Conservation (phyloP, 1,139 yeast genomes). For the Debaryomyces subglobosus region DNA sequence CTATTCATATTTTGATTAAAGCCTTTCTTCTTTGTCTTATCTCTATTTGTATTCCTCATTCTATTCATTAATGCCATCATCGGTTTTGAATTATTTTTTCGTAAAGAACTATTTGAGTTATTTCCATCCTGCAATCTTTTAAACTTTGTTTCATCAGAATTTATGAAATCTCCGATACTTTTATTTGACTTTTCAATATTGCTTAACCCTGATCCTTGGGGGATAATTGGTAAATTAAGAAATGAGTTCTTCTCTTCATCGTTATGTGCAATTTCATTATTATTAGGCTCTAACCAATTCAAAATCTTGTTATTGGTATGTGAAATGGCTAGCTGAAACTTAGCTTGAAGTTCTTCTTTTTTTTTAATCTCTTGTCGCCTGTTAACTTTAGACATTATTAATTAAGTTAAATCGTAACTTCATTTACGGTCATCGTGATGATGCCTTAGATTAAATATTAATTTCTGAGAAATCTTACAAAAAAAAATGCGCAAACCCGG, state of each 20-base stretch:
- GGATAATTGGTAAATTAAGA: slow-evolving; percentile 47
- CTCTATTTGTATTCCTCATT: slow-evolving; percentile 38
- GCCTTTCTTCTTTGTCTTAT: slow-evolving; percentile 12
- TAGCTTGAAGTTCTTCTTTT: slow-evolving; percentile 53
- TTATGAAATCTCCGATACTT: slow-evolving; percentile 39
- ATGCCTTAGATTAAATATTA: neutral
- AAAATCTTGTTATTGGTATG: slow-evolving; percentile 39
- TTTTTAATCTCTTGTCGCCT: slow-evolving; percentile 47
- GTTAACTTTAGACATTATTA: slow-evolving; percentile 28
- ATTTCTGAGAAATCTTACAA: too few relatives aligned
- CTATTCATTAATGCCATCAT: slow-evolving; percentile 51
- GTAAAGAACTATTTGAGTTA: slow-evolving; percentile 6
- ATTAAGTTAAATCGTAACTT: neutral
- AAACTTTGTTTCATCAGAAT: slow-evolving; percentile 14
- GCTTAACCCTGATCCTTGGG: slow-evolving; percentile 39
- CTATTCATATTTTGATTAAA: neutral
- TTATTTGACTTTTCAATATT: slow-evolving; percentile 6
- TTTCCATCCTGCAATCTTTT: slow-evolving; percentile 1
- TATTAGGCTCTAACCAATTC: slow-evolving; percentile 43
- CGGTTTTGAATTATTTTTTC: slow-evolving; percentile 29
- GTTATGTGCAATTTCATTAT: neutral
- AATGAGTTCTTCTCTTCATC: slow-evolving; percentile 20
- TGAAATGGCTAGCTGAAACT: slow-evolving; percentile 47
- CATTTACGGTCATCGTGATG: neutral
- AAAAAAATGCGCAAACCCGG: slow-evolving; percentile 17